Percentiles rank a stretch among this genome's conserved stretches.
These are phyloP conservation scores for Phoma herbarum DNA, from an alignment of 2,329 filamentous ascomycete species.

Conservation along the genomic window DNA sequence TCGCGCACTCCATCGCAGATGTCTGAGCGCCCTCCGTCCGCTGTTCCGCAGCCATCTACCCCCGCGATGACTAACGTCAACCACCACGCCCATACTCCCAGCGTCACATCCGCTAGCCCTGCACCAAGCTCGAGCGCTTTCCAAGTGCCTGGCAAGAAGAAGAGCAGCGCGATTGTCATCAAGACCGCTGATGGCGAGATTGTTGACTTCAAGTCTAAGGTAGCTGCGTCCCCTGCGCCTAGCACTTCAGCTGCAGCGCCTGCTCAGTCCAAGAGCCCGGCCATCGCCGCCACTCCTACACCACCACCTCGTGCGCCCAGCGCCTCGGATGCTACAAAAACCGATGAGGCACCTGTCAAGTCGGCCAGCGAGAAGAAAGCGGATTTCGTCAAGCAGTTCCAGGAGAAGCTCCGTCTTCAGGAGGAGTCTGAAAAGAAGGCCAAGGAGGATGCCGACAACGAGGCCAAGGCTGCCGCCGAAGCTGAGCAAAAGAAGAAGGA, in stretches of 20 bases:
- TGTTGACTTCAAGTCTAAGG: constrained; percentile 66
- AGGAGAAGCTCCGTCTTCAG: constrained; percentile 58
- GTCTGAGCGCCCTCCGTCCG: constrained; percentile 68
- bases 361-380: constrained; percentile 75
- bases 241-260: constrained; percentile 54
- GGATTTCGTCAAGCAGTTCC: constrained; percentile 74
- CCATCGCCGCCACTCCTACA: constrained; percentile 73
- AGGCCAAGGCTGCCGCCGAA: constrained; percentile 55
- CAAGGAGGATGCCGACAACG: constrained; percentile 52
- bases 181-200: constrained; percentile 83
- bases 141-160: constrained; percentile 65
- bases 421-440: constrained; percentile 68
- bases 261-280: constrained; percentile 65
- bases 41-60: constrained; percentile 68
- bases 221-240: constrained; percentile 52
- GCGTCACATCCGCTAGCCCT: constrained; percentile 65
- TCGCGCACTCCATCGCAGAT: constrained; percentile 71
- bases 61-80: constrained; percentile 56
- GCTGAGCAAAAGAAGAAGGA: constrained; percentile 63
- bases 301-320: constrained; percentile 77
- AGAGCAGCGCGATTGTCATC: constrained; percentile 81
- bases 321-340: constrained; percentile 68
- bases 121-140: constrained; percentile 69
- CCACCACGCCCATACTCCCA: constrained; percentile 63
- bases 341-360: constrained; percentile 73